phyloP scores from a whole-genome alignment of 768 basidiomycete species.

The Russula sp. region DNA sequence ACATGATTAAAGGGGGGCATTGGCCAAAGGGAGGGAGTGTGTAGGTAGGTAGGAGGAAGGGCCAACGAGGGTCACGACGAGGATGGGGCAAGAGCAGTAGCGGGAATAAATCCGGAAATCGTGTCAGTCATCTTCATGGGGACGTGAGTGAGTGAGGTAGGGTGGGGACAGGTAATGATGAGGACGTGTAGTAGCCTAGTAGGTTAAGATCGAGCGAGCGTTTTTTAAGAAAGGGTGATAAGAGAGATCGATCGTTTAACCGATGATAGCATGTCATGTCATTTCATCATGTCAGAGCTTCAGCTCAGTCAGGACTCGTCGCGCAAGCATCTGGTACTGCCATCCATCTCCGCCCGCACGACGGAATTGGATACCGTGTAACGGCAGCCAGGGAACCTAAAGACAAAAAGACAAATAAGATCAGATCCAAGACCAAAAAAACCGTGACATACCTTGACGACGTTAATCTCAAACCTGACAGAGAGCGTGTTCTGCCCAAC shows the following conservation, averaged over 20 bases:
- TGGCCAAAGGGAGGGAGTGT: background rate
- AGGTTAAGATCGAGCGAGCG: background rate
- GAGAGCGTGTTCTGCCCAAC: slow-evolving; percentile 75
- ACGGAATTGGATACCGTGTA: slow-evolving; percentile 95
- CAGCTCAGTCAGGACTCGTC: slow-evolving; percentile 82
- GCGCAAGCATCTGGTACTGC: slow-evolving; percentile 96
- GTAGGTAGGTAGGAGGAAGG: background rate
- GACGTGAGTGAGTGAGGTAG: background rate
- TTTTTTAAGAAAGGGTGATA: background rate
- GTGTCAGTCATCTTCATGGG: slow-evolving; percentile 8
- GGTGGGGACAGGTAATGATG: background rate
- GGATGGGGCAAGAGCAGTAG: background rate
- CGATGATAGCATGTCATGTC: background rate
- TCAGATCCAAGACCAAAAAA: slow-evolving; percentile 32
- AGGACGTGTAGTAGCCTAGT: background rate
- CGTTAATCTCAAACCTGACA: slow-evolving; percentile 94
- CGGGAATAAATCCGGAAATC: background rate
- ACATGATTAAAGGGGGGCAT: background rate
- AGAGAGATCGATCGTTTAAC: background rate
- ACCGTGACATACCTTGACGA: slow-evolving; percentile 76
- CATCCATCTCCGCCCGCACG: slow-evolving; percentile 87
- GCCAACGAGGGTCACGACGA: background rate
- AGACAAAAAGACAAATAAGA: slow-evolving; percentile 10
- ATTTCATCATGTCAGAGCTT: slow-evolving; percentile 53
- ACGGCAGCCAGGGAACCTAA: slow-evolving; percentile 87